phyloP scores from a whole-genome alignment of 345 rosid species.

The Salix purpurea region DNA sequence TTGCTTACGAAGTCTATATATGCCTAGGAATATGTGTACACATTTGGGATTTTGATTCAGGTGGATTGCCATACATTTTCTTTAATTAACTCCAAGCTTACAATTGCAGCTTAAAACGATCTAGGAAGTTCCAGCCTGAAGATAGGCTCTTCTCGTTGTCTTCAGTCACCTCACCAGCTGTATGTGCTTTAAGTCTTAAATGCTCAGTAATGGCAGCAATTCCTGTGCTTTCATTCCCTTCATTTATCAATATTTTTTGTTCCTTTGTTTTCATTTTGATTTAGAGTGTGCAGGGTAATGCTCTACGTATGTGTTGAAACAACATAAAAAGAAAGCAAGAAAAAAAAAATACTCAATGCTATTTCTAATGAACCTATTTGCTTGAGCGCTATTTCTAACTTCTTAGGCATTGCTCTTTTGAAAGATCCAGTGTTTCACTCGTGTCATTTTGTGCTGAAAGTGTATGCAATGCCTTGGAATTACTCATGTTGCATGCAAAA shows the following conservation, averaged over 20 bases:
- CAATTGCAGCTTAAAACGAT: slow-evolving; percentile 75
- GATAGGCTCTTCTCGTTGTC: slow-evolving; percentile 92
- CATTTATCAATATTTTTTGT: neutral
- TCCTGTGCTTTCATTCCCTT: neutral
- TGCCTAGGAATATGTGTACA: neutral
- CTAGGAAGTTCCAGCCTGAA: slow-evolving; percentile 93
- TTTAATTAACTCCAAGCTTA: slow-evolving; percentile 5
- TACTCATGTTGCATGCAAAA: neutral
- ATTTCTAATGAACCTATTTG: neutral
- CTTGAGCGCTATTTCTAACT: neutral
- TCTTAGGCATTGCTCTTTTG: neutral
- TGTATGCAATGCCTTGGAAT: neutral
- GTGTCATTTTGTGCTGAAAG: neutral
- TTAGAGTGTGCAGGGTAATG: neutral
- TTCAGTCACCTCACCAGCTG: slow-evolving; percentile 90
- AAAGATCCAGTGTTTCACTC: neutral
- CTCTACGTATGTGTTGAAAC: neutral
- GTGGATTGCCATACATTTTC: neutral
- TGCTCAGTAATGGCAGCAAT: neutral
- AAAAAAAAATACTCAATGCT: neutral
- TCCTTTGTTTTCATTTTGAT: neutral
- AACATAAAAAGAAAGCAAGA: neutral
- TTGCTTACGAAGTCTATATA: neutral
- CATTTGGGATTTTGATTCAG: neutral
- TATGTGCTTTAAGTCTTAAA: slow-evolving; percentile 34